Conservation (phyloP, 768 basidiomycete genomes). For the Krasilnikovozyma curviuscula region DNA sequence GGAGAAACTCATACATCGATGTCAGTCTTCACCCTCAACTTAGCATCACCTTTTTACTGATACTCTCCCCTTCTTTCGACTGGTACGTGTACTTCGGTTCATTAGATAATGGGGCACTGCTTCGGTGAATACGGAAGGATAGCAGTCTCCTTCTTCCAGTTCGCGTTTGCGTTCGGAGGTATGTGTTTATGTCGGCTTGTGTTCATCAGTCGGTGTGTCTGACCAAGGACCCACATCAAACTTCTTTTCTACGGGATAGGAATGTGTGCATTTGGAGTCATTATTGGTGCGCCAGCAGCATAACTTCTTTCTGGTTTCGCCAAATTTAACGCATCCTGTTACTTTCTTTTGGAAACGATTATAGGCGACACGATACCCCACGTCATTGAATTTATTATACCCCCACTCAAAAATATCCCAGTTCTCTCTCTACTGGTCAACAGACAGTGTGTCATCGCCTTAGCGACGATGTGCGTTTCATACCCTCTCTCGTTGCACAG, state of each 20-base stretch:
- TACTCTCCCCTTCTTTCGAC: not conserved
- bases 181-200: slow-evolving; percentile 18
- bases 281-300: slow-evolving; percentile 28
- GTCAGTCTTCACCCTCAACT: slow-evolving; percentile 13
- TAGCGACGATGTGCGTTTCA: slow-evolving; percentile 73
- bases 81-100: not conserved
- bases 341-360: not conserved
- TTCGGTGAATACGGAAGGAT: slow-evolving; percentile 82
- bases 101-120: slow-evolving; percentile 72
- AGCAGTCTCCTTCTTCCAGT: slow-evolving; percentile 90
- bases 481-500: slow-evolving; percentile 90
- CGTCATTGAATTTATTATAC: slow-evolving; percentile 73
- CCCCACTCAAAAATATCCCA: slow-evolving; percentile 42
- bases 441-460: slow-evolving; percentile 69
- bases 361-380: slow-evolving; percentile 86
- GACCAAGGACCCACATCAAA: not conserved
- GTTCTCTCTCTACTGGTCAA: slow-evolving; percentile 59
- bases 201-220: no score
- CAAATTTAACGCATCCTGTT: not conserved
- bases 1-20: slow-evolving; percentile 70
- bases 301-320: not conserved
- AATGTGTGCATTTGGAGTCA: slow-evolving; percentile 96
- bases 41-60: not conserved
- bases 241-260: slow-evolving; percentile 32
- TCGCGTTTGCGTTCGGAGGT: slow-evolving; percentile 94